Base-by-base conservation (phyloP, 345 rosid genomes). In the Acer negundo region DNA sequence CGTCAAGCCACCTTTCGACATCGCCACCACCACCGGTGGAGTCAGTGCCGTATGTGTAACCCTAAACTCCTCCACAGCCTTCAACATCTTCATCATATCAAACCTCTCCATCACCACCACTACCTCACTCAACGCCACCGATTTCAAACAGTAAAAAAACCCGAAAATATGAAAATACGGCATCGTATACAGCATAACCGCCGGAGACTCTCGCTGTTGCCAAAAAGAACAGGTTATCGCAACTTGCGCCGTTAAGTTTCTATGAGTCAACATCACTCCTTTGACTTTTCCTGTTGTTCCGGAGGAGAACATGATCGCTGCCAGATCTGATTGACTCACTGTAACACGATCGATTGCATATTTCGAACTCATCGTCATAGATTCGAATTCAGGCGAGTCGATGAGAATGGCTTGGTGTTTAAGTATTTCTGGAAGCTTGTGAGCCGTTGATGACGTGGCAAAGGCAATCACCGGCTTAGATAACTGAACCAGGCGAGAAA, bases 271-370 rank as follows among this genome's bases (percentile, higher is more conserved):
- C 84, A 80, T 66, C 71, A 84, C 89, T 26, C 81, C 87, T 73
- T 86, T 86, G 20, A 79, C 77, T 11, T 23, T 73, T n/a, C 85
- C 87, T 0, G 87, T 86, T 0, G 85, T 86, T 26, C 89, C 87
- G 1, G 85, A 84, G 2, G 87, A 84, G 81, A 42, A 86, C 82
- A 82, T 5, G 67, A 84, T 84, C 42, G 82, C 84, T 1, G 87
- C 85, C 67, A 75, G 26, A 6, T 80, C 81, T 4, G 83, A 76
- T 70, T 84, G 89, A 17, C 31, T 74, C 40, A 77, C 82, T 3
- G 24, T 64, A 17, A 68, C 83, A 15, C 0, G 59, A 2, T 73
- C 51, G 26, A 64, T 4, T 17, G 59, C 47, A 1, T 31, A 64
- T 0, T 72, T 72, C 10, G 74, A 66, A 2, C 49, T 73, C 31